Conservation (phyloP, 2,329 filamentous ascomycete species). For the Cadophora malorum region DNA sequence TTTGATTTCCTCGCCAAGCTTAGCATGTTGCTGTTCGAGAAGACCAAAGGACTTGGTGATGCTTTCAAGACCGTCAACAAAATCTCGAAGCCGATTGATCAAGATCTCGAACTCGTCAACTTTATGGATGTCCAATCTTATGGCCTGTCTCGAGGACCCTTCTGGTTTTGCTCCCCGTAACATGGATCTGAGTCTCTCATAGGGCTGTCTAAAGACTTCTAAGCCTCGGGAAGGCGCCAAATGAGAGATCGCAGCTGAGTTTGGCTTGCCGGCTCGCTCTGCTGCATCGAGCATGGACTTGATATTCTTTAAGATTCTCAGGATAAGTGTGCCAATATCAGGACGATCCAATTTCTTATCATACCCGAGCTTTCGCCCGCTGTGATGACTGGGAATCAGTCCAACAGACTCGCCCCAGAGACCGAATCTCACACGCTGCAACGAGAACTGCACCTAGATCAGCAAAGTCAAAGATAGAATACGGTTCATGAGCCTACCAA, state of each 20-base stretch:
- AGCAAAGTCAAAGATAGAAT: neutral
- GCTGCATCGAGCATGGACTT: slow-evolving; percentile 25
- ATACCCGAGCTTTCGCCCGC: slow-evolving; percentile 20
- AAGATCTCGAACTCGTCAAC: slow-evolving; percentile 32
- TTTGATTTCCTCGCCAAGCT: slow-evolving; percentile 34
- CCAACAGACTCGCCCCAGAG: slow-evolving; percentile 32
- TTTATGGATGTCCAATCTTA: slow-evolving; percentile 37
- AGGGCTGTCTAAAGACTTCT: slow-evolving; percentile 31
- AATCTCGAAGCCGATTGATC: slow-evolving; percentile 31
- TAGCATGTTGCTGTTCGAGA: slow-evolving; percentile 30
- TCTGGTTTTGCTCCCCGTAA: slow-evolving; percentile 34
- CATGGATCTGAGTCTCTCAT: slow-evolving; percentile 34
- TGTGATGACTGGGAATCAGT: slow-evolving; percentile 19
- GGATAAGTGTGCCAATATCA: slow-evolving; percentile 19
- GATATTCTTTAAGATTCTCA: slow-evolving; percentile 25
- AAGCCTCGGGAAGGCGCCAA: slow-evolving; percentile 22
- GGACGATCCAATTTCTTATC: slow-evolving; percentile 25
- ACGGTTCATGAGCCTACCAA: slow-evolving; percentile 5
- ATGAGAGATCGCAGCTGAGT: neutral
- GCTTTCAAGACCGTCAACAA: slow-evolving; percentile 38
- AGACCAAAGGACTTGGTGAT: slow-evolving; percentile 34
- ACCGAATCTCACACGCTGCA: slow-evolving; percentile 24
- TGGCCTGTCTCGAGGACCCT: slow-evolving; percentile 35
- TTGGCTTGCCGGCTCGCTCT: slow-evolving; percentile 19
- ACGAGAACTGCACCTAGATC: slow-evolving; percentile 15